These are phyloP conservation scores for Shiraia bambusicola DNA, from an alignment of 2,329 filamentous ascomycete genomes.

Conservation along the genomic window DNA sequence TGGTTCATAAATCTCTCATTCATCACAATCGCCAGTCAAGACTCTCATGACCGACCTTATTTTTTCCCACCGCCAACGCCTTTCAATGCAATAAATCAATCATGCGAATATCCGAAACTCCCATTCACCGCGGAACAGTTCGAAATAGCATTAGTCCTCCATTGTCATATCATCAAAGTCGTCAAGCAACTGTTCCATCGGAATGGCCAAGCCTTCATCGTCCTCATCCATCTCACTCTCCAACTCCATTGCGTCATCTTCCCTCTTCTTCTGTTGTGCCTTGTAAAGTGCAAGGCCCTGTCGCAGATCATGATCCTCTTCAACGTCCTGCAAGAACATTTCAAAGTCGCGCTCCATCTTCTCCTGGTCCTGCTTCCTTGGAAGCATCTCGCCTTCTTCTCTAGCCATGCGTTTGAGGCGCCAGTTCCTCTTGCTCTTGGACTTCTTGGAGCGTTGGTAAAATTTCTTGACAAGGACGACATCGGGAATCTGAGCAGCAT, in stretches of 20 bases:
- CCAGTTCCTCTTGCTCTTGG: conserved; percentile 71
- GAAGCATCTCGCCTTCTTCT: conserved; percentile 84
- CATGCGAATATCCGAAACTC: background rate
- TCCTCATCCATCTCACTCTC: conserved; percentile 56
- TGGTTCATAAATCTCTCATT: no score
- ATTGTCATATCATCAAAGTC: conserved; percentile 89
- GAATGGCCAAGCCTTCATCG: conserved; percentile 58
- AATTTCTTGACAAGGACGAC: conserved; percentile 96
- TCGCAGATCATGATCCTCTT: conserved; percentile 88
- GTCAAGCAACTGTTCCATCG: conserved; percentile 69
- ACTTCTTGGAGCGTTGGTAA: conserved; percentile 82
- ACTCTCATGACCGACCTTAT: no score
- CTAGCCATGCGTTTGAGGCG: conserved; percentile 89
- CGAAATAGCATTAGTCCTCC: conserved; percentile 46
- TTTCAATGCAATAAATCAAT: conserved; percentile 14
- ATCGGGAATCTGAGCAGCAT: conserved; percentile 79
- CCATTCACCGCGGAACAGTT: background rate
- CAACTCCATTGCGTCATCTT: conserved; percentile 64
- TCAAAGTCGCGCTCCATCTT: conserved; percentile 92
- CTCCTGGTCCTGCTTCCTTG: conserved; percentile 84
- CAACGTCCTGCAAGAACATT: conserved; percentile 93
- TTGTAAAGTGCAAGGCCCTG: conserved; percentile 87
- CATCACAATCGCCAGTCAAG: no score
- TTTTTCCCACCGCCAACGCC: conserved; percentile 13
- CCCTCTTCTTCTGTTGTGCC: conserved; percentile 56